A percentile compares a stretch with the other conserved stretches of the same genome.
phyloP scores from a whole-genome alignment of 176 grass and related monocot species.

The Rhynchospora tenuis region DNA sequence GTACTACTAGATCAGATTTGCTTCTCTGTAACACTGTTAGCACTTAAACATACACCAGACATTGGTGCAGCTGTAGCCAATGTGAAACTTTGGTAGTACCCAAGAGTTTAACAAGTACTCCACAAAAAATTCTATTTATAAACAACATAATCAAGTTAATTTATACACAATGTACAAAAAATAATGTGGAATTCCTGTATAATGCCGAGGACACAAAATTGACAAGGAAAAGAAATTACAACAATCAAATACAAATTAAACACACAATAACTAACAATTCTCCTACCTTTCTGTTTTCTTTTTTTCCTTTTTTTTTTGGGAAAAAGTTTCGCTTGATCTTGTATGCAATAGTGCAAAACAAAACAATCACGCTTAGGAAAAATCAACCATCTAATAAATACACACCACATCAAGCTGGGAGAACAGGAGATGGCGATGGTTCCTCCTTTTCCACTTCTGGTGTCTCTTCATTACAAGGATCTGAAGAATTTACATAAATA shows the following conservation, averaged over 20 bases:
- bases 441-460: background rate
- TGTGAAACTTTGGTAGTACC: background rate
- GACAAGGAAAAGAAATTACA: slow-evolving; percentile 4
- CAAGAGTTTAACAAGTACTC: background rate
- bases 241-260: slow-evolving; percentile 7
- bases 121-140: background rate
- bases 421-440: background rate
- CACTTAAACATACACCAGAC: background rate
- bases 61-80: background rate
- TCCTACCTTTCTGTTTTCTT: background rate
- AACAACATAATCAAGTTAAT: background rate
- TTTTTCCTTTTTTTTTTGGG: background rate
- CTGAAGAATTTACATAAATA: background rate
- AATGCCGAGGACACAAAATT: background rate
- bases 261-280: background rate
- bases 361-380: slow-evolving; percentile 16
- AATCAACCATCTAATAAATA: background rate
- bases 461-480: background rate
- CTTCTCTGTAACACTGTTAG: background rate
- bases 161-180: background rate
- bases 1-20: background rate
- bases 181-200: background rate
- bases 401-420: slow-evolving; percentile 13
- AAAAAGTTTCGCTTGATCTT: background rate
- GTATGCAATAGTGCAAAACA: background rate